Evolutionary conservation across 2,329 filamentous ascomycete species (phyloP), one percentile per base, ranked within the genome.

Genomic region (Myriosclerotinia duriaeana): DNA sequence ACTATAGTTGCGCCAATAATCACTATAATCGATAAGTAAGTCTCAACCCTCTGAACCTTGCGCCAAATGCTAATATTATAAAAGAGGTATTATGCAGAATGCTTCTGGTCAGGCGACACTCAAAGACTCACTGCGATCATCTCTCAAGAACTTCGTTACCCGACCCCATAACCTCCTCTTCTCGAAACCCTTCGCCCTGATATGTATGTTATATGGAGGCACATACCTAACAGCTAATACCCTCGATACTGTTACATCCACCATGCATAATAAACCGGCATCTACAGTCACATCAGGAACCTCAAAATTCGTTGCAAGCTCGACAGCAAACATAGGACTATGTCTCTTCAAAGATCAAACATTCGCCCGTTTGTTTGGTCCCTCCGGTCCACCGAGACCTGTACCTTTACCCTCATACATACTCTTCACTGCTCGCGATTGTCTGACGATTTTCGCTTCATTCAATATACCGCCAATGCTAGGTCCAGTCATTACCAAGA

Each of bases 201-300:
- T 93, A 76, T 84, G 86, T 79, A 81, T 86, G 78, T 82, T 96
- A 53, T 98, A 97, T 82, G 91, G 88, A 69, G 89, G 91, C 71
- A 98, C 94, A 67, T 97, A 97, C 80, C 80, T 95, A 15, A 92
- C 91, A 0, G 93, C 94, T 70, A 97, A 97, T 80, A 80, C 85
- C 15, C 87, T 97, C 76, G 94, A 98, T 80, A 97, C 94, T 0
- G 78, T 86, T 58, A 81, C 87, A 54, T 89, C 91, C 6, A 92
- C 90, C 1, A 72, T 87, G 17, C 78, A 80, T 59, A 79, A 85
- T 74, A 78, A 80, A 20, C 80, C 87, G 44, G 85, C 90, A 8
- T 80, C 82, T 7, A 78, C 81, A 71, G 88, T 92, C 40, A 93
- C 91, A 0, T 83, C 90, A 11, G 93, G 93, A 66, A 84, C 88